Evolutionary conservation across 2,329 filamentous ascomycete species (phyloP).

Genomic region (Chaetomium sp.): DNA sequence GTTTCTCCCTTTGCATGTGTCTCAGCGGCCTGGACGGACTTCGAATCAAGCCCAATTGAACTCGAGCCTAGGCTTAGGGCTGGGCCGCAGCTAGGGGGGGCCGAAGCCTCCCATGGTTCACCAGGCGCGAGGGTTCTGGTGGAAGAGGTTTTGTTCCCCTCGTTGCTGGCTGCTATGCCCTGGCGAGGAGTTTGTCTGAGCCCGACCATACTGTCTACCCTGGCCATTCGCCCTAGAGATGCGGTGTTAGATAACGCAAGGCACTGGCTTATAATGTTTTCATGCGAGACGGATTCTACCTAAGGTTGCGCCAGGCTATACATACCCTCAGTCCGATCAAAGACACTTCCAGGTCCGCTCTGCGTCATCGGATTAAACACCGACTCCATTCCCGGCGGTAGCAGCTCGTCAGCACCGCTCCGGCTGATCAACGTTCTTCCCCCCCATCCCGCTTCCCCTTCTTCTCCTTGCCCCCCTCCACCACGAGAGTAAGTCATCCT

Average conservation of each 20-base stretch:
- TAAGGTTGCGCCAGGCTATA: background rate
- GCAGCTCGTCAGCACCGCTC: constrained; percentile 4
- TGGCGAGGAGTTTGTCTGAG: background rate
- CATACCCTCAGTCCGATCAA: constrained; percentile 15
- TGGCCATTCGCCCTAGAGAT: constrained; percentile 9
- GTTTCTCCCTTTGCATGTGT: too few species aligned
- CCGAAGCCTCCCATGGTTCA: background rate
- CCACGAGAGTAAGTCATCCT: too few species aligned
- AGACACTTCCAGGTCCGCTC: constrained; percentile 8
- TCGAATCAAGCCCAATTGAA: constrained; percentile 15
- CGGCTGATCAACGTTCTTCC: constrained; percentile 3
- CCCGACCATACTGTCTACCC: constrained; percentile 6
- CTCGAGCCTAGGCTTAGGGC: background rate
- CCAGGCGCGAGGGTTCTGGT: constrained; percentile 1
- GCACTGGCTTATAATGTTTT: background rate
- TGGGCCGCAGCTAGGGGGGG: too few species aligned
- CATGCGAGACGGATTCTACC: background rate
- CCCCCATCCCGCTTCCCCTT: constrained; percentile 8
- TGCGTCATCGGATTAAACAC: constrained; percentile 15
- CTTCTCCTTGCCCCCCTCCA: background rate
- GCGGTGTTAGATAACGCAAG: too few species aligned
- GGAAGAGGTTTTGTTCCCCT: background rate
- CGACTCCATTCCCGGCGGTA: constrained; percentile 12
- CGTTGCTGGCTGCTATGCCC: constrained; percentile 2
- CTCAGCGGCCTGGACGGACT: background rate